Evolutionary conservation across 1,284 basidiomycete species (phyloP).

Genomic region (Ceratobasidium papillatum): DNA sequence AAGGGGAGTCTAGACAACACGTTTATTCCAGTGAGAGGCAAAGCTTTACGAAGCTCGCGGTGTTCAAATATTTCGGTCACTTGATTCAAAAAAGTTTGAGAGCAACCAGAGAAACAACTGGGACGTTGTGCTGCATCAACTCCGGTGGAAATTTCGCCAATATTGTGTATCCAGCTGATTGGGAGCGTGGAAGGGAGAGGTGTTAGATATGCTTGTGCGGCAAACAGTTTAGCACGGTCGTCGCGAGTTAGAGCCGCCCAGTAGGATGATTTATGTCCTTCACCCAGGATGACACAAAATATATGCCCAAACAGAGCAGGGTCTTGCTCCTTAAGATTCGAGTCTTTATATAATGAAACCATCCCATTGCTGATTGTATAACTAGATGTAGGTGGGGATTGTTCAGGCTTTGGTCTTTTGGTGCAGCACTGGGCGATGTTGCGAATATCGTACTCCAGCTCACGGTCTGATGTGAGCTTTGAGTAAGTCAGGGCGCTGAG

Average conservation of each 20-base stretch:
- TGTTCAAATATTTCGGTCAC: neutral
- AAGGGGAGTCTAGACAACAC: neutral
- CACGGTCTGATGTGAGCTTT: neutral
- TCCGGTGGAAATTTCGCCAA: neutral
- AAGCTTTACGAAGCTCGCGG: neutral
- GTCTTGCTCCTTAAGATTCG: neutral
- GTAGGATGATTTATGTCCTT: neutral
- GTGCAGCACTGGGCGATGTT: neutral
- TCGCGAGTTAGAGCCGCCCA: conserved; percentile 18
- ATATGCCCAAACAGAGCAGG: conserved; percentile 15
- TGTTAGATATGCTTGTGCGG: neutral
- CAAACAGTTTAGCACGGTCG: neutral
- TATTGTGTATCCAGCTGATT: neutral
- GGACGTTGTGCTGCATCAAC: neutral
- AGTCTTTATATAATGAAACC: neutral
- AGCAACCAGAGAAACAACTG: neutral
- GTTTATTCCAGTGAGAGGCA: neutral
- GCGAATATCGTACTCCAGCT: neutral
- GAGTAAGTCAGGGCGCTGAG: neutral
- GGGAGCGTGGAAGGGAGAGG: conserved; percentile 1
- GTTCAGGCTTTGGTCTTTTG: too few relatives aligned
- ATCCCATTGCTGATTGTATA: neutral
- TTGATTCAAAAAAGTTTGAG: neutral
- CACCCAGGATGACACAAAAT: neutral
- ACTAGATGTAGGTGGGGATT: too few relatives aligned